These are phyloP conservation scores for Eimeria sp. DNA, from an alignment of 169 alveolate genomes.

Conservation along the genomic window DNA sequence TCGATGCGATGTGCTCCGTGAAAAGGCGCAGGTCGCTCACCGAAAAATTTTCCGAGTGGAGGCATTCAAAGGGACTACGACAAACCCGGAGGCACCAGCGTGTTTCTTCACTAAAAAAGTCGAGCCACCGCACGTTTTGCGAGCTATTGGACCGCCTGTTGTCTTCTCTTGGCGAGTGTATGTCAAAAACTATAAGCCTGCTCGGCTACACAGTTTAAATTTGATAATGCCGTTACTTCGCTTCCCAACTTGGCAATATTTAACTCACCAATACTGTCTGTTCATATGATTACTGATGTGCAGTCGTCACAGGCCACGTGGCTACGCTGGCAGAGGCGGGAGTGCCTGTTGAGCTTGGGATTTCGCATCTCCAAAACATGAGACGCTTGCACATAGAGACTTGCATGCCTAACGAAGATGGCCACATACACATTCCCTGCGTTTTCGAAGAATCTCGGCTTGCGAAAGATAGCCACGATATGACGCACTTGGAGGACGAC, in stretches of 20 bases:
- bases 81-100: background rate
- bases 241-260: background rate
- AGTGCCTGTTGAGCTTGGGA: constrained; percentile 65
- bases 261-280: background rate
- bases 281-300: background rate
- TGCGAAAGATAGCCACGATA: background rate
- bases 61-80: background rate
- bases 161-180: constrained; percentile 56
- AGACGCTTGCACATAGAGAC: constrained; percentile 42
- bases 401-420: constrained; percentile 37
- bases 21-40: constrained; percentile 25
- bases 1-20: constrained; percentile 72
- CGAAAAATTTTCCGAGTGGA: background rate
- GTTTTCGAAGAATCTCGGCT: constrained; percentile 33
- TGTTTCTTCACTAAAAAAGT: background rate
- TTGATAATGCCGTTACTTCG: too few relatives aligned
- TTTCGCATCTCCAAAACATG: constrained; percentile 47
- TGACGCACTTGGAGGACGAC: constrained; percentile 21
- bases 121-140: constrained; percentile 73
- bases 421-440: constrained; percentile 30
- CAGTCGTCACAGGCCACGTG: constrained; percentile 49
- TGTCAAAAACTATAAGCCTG: background rate
- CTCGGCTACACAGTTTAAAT: background rate
- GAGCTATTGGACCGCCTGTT: constrained; percentile 46
- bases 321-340: constrained; percentile 53